A percentile compares a stretch with the other conserved stretches of the same genome.
These are phyloP conservation scores for Penicillium concentricum DNA, from an alignment of 2,329 filamentous ascomycete genomes.

Conservation along the genomic window DNA sequence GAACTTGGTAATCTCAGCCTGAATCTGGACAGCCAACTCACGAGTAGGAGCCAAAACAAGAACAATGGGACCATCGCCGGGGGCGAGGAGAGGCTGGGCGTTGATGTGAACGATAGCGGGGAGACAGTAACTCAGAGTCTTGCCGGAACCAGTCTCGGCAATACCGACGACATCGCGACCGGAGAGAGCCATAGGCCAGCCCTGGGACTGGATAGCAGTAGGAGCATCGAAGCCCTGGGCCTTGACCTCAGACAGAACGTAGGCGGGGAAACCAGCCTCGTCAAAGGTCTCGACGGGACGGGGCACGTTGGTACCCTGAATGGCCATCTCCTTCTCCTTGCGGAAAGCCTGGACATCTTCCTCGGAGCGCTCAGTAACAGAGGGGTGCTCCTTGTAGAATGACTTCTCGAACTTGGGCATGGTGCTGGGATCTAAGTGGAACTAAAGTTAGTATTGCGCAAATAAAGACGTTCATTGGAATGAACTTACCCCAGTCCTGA, in stretches of 20 bases:
- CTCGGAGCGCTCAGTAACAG: conserved; percentile 70
- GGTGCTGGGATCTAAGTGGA: conserved; percentile 63
- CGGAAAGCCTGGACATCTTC: conserved; percentile 88
- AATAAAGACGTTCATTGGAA: not conserved
- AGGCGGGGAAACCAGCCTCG: conserved; percentile 93
- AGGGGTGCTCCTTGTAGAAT: conserved; percentile 94
- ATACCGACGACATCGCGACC: conserved; percentile 98
- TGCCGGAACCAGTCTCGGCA: conserved; percentile 97
- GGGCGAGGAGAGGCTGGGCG: conserved; percentile 91
- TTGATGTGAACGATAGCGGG: conserved; percentile 99
- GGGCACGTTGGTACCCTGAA: conserved; percentile 77
- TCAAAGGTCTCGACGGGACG: conserved; percentile 97
- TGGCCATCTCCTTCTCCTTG: conserved; percentile 76
- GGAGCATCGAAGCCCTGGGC: conserved; percentile 91
- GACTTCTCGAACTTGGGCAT: conserved; percentile 98
- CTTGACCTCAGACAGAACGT: conserved; percentile 98
- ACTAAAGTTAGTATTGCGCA: conserved; percentile 24
- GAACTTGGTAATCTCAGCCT: conserved; percentile 98
- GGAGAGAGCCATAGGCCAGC: conserved; percentile 98
- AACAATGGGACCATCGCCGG: conserved; percentile 94
- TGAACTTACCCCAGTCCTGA: conserved; percentile 77
- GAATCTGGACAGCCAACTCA: conserved; percentile 97
- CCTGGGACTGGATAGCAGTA: conserved; percentile 95
- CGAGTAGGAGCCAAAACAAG: conserved; percentile 93
- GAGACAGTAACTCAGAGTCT: conserved; percentile 97